These are phyloP conservation scores for Aspergillus caelatus DNA, from an alignment of 2,329 filamentous ascomycete species.

Conservation along the genomic window DNA sequence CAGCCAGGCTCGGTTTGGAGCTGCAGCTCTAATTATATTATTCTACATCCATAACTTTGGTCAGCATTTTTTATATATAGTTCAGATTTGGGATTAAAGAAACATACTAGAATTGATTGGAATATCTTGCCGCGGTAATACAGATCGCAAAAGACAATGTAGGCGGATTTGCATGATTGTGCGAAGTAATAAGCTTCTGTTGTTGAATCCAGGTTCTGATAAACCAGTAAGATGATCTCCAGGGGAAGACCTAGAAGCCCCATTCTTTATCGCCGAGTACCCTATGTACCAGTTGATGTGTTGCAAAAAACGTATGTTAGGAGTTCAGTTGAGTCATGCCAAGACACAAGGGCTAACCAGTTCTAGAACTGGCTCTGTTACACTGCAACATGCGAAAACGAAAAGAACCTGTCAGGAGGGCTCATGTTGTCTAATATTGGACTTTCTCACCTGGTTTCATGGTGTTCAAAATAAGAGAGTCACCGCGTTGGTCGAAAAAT, in stretches of 20 bases:
- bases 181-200: background rate
- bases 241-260: background rate
- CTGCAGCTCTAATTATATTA: background rate
- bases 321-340: background rate
- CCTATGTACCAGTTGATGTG: background rate
- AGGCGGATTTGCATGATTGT: background rate
- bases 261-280: background rate
- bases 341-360: background rate
- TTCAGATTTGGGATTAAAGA: no score
- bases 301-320: background rate
- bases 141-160: background rate
- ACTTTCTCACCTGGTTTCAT: no score
- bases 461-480: no score
- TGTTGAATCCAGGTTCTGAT: background rate
- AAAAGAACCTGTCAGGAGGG: no score
- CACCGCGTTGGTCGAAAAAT: no score
- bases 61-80: no score
- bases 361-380: background rate
- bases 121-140: background rate
- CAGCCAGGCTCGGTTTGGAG: background rate
- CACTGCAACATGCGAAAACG: no score
- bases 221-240: background rate
- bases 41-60: background rate
- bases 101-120: background rate
- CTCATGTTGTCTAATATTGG: no score